These are phyloP conservation scores for Alternaria sp. DNA, from an alignment of 2,329 filamentous ascomycete species.

Conservation along the genomic window DNA sequence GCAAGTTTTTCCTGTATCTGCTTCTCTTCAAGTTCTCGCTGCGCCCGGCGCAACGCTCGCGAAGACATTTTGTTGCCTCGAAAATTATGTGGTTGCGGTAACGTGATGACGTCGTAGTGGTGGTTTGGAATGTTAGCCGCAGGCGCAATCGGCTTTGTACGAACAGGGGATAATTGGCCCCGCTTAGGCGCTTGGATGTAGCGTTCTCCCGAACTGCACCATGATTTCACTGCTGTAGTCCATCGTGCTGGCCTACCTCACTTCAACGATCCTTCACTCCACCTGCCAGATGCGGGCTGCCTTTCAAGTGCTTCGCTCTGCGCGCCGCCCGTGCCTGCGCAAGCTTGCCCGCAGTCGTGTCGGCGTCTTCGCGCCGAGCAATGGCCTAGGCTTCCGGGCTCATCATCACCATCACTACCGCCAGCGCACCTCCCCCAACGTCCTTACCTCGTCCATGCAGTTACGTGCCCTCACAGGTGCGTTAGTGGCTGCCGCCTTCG, in stretches of 20 bases:
- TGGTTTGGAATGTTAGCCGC: slow-evolving; percentile 15
- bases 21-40: slow-evolving; percentile 68
- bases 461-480: slow-evolving; percentile 73
- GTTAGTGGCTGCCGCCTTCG: slow-evolving; percentile 72
- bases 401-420: slow-evolving; percentile 52
- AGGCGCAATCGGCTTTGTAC: slow-evolving; percentile 14
- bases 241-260: slow-evolving; percentile 13
- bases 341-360: slow-evolving; percentile 64
- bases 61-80: slow-evolving; percentile 64
- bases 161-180: slow-evolving; percentile 21
- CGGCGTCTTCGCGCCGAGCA: slow-evolving; percentile 46
- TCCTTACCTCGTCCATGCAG: slow-evolving; percentile 77
- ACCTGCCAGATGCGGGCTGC: slow-evolving; percentile 72
- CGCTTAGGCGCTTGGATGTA: slow-evolving; percentile 16
- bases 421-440: slow-evolving; percentile 52
- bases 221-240: slow-evolving; percentile 19
- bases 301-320: slow-evolving; percentile 73
- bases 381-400: slow-evolving; percentile 60
- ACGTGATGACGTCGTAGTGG: slow-evolving; percentile 31
- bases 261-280: slow-evolving; percentile 18
- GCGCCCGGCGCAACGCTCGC: slow-evolving; percentile 70
- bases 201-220: slow-evolving; percentile 17
- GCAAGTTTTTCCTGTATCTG: slow-evolving; percentile 55
- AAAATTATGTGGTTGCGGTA: slow-evolving; percentile 19
- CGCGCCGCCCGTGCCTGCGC: slow-evolving; percentile 70